Conservation (phyloP, 2,329 filamentous ascomycete species). For the Pestalotiopsis fici region DNA sequence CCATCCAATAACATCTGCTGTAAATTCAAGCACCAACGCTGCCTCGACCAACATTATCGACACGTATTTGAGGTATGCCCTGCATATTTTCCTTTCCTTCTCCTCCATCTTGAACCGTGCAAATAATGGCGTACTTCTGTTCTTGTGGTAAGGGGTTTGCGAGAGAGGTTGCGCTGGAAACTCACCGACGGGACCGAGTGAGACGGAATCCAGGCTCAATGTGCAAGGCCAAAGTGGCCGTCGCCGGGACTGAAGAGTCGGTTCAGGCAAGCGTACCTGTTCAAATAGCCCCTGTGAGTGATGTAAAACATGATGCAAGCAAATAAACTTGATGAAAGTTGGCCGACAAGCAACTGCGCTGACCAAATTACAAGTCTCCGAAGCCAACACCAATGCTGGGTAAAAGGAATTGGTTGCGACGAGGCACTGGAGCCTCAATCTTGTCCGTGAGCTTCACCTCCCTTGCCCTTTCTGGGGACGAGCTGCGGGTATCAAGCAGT, state of each 20-base stretch:
- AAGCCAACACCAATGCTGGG: background rate
- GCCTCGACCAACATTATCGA: background rate
- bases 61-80: background rate
- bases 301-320: too few species aligned
- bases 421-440: background rate
- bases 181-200: background rate
- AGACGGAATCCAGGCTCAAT: background rate
- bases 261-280: too few species aligned
- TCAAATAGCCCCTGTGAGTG: background rate
- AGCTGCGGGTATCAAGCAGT: background rate
- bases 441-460: background rate
- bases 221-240: background rate
- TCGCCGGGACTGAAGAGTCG: too few species aligned
- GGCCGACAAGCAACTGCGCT: background rate
- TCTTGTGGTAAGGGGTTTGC: background rate
- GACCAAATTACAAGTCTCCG: background rate
- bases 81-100: too few species aligned
- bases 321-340: too few species aligned
- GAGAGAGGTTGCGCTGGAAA: background rate
- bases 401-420: background rate
- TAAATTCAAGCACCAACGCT: background rate
- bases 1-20: background rate
- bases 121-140: background rate
- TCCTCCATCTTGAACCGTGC: too few species aligned
- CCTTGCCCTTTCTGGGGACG: background rate